Base-by-base conservation (phyloP, 805 yeast genomes). In the Lipomyces mesembrius region DNA sequence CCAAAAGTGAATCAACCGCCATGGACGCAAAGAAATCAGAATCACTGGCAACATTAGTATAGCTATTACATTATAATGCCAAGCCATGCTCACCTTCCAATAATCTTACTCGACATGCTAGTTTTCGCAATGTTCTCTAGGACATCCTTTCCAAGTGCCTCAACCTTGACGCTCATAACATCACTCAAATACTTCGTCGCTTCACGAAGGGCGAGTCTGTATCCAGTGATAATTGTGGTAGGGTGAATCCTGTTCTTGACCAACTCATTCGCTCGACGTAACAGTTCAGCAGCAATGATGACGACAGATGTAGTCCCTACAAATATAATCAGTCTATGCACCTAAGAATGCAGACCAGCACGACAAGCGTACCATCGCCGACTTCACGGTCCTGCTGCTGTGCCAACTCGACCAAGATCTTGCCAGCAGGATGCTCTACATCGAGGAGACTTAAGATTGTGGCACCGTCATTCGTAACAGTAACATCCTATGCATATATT, bases 301-400 rank as follows among this genome's bases (percentile, higher is more conserved):
- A 95, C 99, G 60, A 95, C 99, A 17, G 97, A 90, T 0, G 99
- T 95, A 56, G 99, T 93, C 20, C 70, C 70, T 66, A 5, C 34
- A 32, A 9, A 12, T 22, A 12, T 29, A 43, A 8, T 43, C 20
- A 43, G 49, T 2, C 11, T 17, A 27, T 25, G 32, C 34, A 7
- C 20, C 9, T 25, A 20, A 20, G 61, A n/a, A 43, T 14, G 20
- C 3, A n/a, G 7, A 43, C 8, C 49, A 1, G 22, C 49, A 1
- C 49, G 22, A 11, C 17, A 2, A 6, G n/a, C 70, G 8, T 56
- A 73, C 98, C 98, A 76, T 93, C 98, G 68, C 98, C 99, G 62
- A 95, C 97, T 80, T 95, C 99, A 75, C 97, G 87, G 79, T 95
- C 99, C 82, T 95, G 99, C 79, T 95, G 98, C 79, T 95, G 97